Conservation (phyloP, 1,284 basidiomycete genomes). For the Tylopilus orsonianus region DNA sequence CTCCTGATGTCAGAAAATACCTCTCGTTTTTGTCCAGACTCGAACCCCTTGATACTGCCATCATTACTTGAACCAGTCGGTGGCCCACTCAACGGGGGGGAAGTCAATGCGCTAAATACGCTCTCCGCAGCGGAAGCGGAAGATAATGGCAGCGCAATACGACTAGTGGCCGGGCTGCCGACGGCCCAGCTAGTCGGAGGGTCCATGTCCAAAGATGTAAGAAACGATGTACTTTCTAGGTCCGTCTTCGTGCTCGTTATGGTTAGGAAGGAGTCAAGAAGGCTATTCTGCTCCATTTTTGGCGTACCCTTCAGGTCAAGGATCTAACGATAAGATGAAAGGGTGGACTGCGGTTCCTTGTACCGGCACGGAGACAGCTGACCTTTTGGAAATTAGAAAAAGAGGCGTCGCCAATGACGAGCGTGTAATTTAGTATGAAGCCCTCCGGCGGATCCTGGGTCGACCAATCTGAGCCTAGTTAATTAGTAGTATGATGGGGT, state of each 20-base stretch:
- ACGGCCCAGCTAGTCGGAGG: conserved; percentile 52
- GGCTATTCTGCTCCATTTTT: conserved; percentile 81
- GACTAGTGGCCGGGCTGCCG: conserved; percentile 58
- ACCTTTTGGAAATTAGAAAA: conserved; percentile 99
- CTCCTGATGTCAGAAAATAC: conserved; percentile 84
- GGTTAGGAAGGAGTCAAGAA: conserved; percentile 89
- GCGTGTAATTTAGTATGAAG: conserved; percentile 91
- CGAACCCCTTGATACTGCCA: conserved; percentile 41
- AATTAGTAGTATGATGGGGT: background rate
- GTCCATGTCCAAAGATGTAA: conserved; percentile 93
- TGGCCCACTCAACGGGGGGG: conserved; percentile 57
- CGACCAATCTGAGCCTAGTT: background rate
- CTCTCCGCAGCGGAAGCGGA: conserved; percentile 42
- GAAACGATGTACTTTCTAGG: conserved; percentile 85
- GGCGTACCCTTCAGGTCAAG: conserved; percentile 94
- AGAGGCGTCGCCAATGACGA: conserved; percentile 88
- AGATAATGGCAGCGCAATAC: conserved; percentile 50
- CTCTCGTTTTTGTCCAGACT: conserved; percentile 57
- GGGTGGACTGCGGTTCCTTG: conserved; percentile 12
- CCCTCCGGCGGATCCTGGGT: conserved; percentile 83
- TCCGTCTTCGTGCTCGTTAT: conserved; percentile 88
- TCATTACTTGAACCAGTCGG: conserved; percentile 50
- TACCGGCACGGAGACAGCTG: conserved; percentile 5
- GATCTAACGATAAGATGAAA: conserved; percentile 50
- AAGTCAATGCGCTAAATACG: conserved; percentile 56